Conservation (phyloP, 148 eudicot genomes). For the Arbutus unedo region DNA sequence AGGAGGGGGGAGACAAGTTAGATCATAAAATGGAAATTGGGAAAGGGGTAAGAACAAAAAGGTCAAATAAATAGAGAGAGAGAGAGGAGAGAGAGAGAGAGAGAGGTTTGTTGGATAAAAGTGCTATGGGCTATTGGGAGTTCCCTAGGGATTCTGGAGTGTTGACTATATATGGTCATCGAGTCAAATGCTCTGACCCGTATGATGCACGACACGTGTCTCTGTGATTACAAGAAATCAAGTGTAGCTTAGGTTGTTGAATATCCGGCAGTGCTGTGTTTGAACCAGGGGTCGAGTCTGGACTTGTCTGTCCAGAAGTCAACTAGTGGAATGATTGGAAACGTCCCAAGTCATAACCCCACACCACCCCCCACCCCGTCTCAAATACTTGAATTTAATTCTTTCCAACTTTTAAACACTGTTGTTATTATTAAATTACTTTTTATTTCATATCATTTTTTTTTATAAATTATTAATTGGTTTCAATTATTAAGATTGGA, state of each 20-base stretch:
- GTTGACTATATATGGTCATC: constrained; percentile 19
- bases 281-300: neutral
- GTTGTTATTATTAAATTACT: too few species aligned
- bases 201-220: constrained; percentile 36
- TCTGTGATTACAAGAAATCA: neutral
- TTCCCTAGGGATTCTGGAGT: too few species aligned
- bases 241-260: neutral
- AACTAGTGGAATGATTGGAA: constrained; percentile 29
- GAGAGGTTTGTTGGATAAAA: constrained; percentile 8
- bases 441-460: too few species aligned
- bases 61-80: neutral
- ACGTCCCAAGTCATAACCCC: neutral
- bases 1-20: neutral
- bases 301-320: constrained; percentile 22
- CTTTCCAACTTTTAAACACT: too few species aligned
- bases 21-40: neutral
- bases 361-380: too few species aligned
- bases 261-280: neutral
- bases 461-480: too few species aligned
- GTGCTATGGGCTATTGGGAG: too few species aligned
- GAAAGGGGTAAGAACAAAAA: neutral
- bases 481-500: too few species aligned
- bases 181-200: constrained; percentile 26
- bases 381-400: too few species aligned
- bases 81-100: constrained; percentile 12